Evolutionary conservation across 768 basidiomycete species (phyloP).

Genomic region (Scleroderma bovista): DNA sequence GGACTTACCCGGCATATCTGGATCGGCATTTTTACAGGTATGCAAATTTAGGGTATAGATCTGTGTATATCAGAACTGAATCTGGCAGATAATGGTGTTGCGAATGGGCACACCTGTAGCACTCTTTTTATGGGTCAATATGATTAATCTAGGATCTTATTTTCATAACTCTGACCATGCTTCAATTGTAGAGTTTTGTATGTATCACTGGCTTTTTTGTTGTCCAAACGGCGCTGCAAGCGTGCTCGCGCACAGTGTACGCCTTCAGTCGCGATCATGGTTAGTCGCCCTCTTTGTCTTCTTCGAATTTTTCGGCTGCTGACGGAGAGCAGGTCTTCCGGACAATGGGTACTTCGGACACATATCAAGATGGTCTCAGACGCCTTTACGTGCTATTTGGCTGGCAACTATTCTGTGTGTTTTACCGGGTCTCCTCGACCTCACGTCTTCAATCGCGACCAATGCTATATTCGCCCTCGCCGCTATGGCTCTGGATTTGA

Average conservation of each 20-base stretch:
- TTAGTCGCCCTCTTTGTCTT: conserved; percentile 19
- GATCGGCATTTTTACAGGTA: conserved; percentile 67
- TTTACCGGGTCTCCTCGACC: conserved; percentile 66
- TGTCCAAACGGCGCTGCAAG: conserved; percentile 75
- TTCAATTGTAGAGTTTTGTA: conserved; percentile 57
- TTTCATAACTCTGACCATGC: neutral
- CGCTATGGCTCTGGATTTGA: conserved; percentile 70
- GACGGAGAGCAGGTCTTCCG: conserved; percentile 47
- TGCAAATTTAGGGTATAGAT: too few species aligned
- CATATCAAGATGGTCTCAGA: conserved; percentile 55
- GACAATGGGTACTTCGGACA: conserved; percentile 75
- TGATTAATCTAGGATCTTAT: neutral
- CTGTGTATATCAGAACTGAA: too few species aligned
- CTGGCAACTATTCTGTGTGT: conserved; percentile 60
- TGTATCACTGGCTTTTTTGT: conserved; percentile 88
- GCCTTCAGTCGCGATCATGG: conserved; percentile 82
- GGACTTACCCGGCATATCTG: conserved; percentile 63
- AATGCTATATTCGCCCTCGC: conserved; percentile 80
- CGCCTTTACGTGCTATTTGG: conserved; percentile 78
- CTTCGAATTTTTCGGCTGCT: neutral
- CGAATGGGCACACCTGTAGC: conserved; percentile 75
- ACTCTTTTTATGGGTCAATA: conserved; percentile 68
- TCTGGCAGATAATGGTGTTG: conserved; percentile 57
- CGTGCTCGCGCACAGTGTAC: conserved; percentile 74
- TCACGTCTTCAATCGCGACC: conserved; percentile 74